Evolutionary conservation across 1,284 basidiomycete genomes (phyloP), one percentile per base, ranked within the genome.

Genomic region (Ceratobasidium sp.): DNA sequence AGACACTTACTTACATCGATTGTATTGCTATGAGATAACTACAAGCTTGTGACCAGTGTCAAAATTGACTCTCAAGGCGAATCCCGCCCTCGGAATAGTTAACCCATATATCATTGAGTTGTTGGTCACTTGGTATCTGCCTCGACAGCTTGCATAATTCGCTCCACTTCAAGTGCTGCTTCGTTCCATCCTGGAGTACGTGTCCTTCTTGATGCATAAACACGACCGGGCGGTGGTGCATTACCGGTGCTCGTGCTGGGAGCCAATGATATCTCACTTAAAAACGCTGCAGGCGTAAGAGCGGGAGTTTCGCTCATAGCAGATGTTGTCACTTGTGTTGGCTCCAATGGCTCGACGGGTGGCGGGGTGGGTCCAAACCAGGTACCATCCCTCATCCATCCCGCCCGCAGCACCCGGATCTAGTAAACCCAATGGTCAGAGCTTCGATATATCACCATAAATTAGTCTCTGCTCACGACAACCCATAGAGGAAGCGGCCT

Each of bases 361-460:
- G 35, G 17, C 5, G 62, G 50, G 22, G 13, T 50, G 17, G 62
- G 62, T 7, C 52, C 58, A 52, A 35, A 64, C 72, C 72, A 73
- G 12, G 72, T 73, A 25, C 72, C 72, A 54, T 73, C 72, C 15
- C 72, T 60, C 45, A 72, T 53, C 72, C 72, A 73, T 38, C 72
- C 72, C 15, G 65, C 71, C 8, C 60, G 68, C 17, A 73, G 57
- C 7, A 73, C 68, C 22, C 70, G 72, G 42, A 73, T 68, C 72
- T 73, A 29, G 3, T 15, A 31, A 5, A 22, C 5, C 27, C 22
- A 56, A 22, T 27, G 13, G 35, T 50, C 25, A 38, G 38, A 25
- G n/a, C n/a, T n/a, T n/a, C n/a, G n/a, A 45, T 29, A 12, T 20
- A 6, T 32, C 10, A 31, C n/a, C 29, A n/a, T 6, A 35, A 38